Evolutionary conservation across 2,329 filamentous ascomycete genomes (phyloP).

Genomic region (Claviceps pusilla): DNA sequence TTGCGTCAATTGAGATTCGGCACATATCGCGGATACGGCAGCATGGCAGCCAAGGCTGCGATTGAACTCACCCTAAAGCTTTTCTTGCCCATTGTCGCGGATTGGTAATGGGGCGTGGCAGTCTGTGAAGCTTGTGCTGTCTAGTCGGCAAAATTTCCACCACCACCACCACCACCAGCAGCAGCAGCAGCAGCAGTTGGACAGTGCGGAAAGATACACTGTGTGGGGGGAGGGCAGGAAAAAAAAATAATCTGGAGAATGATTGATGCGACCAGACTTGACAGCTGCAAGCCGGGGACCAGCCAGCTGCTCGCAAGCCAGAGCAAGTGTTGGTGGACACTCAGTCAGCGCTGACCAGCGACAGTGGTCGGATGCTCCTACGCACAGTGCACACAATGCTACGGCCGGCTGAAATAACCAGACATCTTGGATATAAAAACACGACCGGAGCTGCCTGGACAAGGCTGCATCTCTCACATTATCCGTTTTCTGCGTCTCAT

Average conservation of each 20-base stretch:
- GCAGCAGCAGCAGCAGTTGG: too few relatives aligned
- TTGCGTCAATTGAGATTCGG: slow-evolving; percentile 5
- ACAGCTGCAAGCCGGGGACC: not conserved
- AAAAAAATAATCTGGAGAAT: not conserved
- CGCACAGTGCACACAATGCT: too few relatives aligned
- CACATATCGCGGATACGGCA: not conserved
- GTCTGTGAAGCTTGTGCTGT: not conserved
- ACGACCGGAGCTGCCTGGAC: too few relatives aligned
- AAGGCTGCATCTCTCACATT: too few relatives aligned
- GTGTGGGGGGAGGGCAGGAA: not conserved
- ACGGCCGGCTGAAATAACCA: too few relatives aligned
- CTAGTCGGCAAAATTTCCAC: not conserved
- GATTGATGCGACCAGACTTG: not conserved
- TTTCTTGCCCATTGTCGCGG: slow-evolving; percentile 23
- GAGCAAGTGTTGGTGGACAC: too few relatives aligned
- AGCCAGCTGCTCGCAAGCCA: too few relatives aligned
- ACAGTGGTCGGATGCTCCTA: not conserved
- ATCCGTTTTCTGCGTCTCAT: not conserved
- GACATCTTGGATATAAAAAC: too few relatives aligned
- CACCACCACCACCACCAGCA: too few relatives aligned
- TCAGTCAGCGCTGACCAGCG: too few relatives aligned
- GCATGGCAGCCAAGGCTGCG: not conserved
- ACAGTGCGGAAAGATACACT: too few relatives aligned
- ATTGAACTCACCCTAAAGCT: slow-evolving; percentile 18
- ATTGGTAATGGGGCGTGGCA: not conserved